Conservation (phyloP, 202 grass and related monocot species). For the Saccharum hybrid region DNA sequence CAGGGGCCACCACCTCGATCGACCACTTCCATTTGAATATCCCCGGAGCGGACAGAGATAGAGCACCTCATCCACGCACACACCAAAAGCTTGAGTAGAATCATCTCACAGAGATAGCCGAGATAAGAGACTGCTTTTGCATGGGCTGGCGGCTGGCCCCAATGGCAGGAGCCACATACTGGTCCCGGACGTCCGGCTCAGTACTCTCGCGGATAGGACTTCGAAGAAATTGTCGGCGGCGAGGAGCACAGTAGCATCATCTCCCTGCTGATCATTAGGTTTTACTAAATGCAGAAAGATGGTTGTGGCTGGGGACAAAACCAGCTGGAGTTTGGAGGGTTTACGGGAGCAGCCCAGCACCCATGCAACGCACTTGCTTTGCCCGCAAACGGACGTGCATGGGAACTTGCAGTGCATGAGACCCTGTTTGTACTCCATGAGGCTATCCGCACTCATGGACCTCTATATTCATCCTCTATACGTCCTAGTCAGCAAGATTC, state of each 20-base stretch:
- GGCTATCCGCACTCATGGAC: too few species aligned
- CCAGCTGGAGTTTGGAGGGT: slow-evolving; percentile 39
- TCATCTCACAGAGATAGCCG: background rate
- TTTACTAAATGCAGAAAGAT: slow-evolving; percentile 35
- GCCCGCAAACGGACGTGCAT: slow-evolving; percentile 46
- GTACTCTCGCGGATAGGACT: slow-evolving; percentile 26
- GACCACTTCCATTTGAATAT: slow-evolving; percentile 28
- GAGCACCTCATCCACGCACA: background rate
- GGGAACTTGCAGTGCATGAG: slow-evolving; percentile 58
- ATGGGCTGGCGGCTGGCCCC: background rate
- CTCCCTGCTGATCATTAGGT: background rate
- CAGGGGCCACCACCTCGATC: slow-evolving; percentile 40
- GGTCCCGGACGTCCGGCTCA: slow-evolving; percentile 51
- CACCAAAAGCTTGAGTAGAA: background rate
- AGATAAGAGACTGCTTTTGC: slow-evolving; percentile 15
- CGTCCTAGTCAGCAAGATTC: too few species aligned
- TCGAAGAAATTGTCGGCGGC: slow-evolving; percentile 37
- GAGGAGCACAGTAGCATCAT: slow-evolving; percentile 1
- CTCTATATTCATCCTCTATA: too few species aligned
- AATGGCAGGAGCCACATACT: background rate
- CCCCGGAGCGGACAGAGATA: background rate
- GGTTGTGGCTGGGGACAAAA: slow-evolving; percentile 39
- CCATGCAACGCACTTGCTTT: slow-evolving; percentile 22
- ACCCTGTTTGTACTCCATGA: slow-evolving; percentile 13
- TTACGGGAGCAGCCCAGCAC: slow-evolving; percentile 40